These are phyloP conservation scores for Ustulina deusta DNA, from an alignment of 2,329 filamentous ascomycete species.

Conservation along the genomic window DNA sequence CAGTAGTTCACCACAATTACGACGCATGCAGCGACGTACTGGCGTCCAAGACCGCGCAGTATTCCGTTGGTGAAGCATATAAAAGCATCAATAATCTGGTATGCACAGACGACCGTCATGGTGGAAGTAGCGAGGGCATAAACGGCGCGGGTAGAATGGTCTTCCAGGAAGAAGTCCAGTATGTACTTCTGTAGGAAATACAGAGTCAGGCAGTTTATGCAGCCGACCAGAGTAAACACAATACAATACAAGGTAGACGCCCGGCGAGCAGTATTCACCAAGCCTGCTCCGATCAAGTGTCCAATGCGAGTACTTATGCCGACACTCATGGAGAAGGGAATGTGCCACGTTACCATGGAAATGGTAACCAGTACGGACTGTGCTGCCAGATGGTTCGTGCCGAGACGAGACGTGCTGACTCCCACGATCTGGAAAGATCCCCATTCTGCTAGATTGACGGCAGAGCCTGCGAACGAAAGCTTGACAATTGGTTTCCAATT, in stretches of 20 bases:
- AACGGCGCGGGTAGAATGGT: constrained; percentile 36
- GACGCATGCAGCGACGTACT: constrained; percentile 54
- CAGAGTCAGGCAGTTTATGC: constrained; percentile 50
- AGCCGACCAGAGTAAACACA: constrained; percentile 51
- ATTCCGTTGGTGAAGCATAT: constrained; percentile 53
- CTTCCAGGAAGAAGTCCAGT: constrained; percentile 51
- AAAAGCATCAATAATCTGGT: constrained; percentile 52
- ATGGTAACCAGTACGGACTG: constrained; percentile 57
- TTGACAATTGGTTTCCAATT: constrained; percentile 57
- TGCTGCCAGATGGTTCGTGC: constrained; percentile 57
- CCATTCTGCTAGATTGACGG: constrained; percentile 58
- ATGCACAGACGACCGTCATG: constrained; percentile 51
- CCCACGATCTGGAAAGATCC: constrained; percentile 58
- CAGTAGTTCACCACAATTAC: constrained; percentile 55
- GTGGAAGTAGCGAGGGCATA: constrained; percentile 33
- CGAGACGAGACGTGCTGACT: constrained; percentile 59
- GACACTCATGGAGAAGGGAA: constrained; percentile 58
- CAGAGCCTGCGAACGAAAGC: constrained; percentile 55
- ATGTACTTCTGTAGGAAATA: constrained; percentile 50
- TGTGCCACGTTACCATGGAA: constrained; percentile 57
- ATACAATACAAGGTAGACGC: constrained; percentile 50
- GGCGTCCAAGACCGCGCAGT: constrained; percentile 55
- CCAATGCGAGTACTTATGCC: constrained; percentile 58
- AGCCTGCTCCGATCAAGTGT: constrained; percentile 56
- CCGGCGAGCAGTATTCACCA: constrained; percentile 50